Conservation (phyloP, 2,329 filamentous ascomycete genomes). For the Penicillium digitatum region DNA sequence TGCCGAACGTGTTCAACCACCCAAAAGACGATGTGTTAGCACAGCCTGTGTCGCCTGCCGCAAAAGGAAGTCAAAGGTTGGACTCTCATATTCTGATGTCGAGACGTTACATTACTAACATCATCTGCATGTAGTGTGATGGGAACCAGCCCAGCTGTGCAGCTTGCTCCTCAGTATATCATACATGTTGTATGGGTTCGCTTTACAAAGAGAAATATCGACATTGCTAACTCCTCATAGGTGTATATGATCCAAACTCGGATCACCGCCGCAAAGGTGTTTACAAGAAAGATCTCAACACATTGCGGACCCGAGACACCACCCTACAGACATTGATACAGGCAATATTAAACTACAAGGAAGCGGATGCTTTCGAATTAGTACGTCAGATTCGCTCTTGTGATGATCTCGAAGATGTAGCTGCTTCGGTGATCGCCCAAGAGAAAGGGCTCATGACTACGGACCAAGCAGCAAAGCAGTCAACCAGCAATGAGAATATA, state of each 20-base stretch:
- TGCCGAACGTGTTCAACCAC: conserved; percentile 29
- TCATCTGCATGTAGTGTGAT: conserved; percentile 60
- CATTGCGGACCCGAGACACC: conserved; percentile 77
- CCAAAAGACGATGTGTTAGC: conserved; percentile 73
- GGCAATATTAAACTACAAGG: conserved; percentile 83
- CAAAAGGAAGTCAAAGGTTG: conserved; percentile 68
- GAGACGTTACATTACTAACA: conserved; percentile 1
- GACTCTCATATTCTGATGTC: not conserved
- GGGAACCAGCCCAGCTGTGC: conserved; percentile 87
- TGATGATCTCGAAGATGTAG: conserved; percentile 66
- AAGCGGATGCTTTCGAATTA: conserved; percentile 76
- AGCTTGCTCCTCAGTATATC: conserved; percentile 90
- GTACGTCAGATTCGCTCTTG: conserved; percentile 86
- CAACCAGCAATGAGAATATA: conserved; percentile 38
- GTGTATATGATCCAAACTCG: conserved; percentile 92
- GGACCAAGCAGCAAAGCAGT: conserved; percentile 28
- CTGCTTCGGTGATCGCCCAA: conserved; percentile 54
- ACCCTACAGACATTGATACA: conserved; percentile 91
- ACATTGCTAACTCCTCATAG: conserved; percentile 49
- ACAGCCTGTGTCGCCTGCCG: conserved; percentile 81
- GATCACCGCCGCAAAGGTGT: conserved; percentile 96
- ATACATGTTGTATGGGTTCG: conserved; percentile 39
- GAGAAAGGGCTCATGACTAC: conserved; percentile 48
- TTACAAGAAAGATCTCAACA: conserved; percentile 90
- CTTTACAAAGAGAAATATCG: not conserved